Evolutionary conservation across 2,329 filamentous ascomycete species (phyloP).

Genomic region (Hortaea werneckii): DNA sequence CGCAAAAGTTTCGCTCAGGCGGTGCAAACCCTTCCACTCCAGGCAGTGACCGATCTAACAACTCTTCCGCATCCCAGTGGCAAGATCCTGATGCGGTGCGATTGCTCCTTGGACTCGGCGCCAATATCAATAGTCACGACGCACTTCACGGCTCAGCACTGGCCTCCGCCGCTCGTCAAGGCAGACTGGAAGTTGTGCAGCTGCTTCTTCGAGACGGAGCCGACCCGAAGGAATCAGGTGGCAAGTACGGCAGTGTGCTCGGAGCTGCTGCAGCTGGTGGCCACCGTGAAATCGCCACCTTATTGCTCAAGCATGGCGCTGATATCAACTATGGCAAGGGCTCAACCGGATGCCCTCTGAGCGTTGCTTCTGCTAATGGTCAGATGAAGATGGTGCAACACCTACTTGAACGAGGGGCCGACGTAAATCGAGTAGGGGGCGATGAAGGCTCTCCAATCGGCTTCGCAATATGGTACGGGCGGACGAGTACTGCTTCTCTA

Average conservation of each 20-base stretch:
- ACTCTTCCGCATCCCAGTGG: constrained; percentile 2
- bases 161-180: constrained; percentile 8
- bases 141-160: constrained; percentile 3
- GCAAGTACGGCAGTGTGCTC: constrained; percentile 12
- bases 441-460: constrained; percentile 19
- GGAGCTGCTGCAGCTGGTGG: constrained; percentile 11
- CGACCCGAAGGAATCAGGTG: constrained; percentile 11
- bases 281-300: constrained; percentile 11
- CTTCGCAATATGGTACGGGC: constrained; percentile 4
- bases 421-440: constrained; percentile 12
- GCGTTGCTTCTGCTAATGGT: constrained; percentile 15
- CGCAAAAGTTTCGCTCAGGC: constrained; percentile 1
- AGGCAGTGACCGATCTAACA: constrained; percentile 1
- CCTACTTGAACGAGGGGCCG: constrained; percentile 18
- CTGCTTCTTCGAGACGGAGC: constrained; percentile 19
- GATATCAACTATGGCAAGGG: constrained; percentile 12
- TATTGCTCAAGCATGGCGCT: constrained; percentile 19
- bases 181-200: constrained; percentile 11
- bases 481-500: constrained; percentile 4
- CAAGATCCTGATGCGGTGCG: constrained; percentile 3
- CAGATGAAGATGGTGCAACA: constrained; percentile 14
- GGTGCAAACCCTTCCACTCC: neutral
- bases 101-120: constrained; percentile 11
- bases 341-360: constrained; percentile 12
- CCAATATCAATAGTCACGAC: constrained; percentile 16